Evolutionary conservation across 1,284 basidiomycete genomes (phyloP), one percentile per base, ranked within the genome.

Genomic region (Tilletia indica): DNA sequence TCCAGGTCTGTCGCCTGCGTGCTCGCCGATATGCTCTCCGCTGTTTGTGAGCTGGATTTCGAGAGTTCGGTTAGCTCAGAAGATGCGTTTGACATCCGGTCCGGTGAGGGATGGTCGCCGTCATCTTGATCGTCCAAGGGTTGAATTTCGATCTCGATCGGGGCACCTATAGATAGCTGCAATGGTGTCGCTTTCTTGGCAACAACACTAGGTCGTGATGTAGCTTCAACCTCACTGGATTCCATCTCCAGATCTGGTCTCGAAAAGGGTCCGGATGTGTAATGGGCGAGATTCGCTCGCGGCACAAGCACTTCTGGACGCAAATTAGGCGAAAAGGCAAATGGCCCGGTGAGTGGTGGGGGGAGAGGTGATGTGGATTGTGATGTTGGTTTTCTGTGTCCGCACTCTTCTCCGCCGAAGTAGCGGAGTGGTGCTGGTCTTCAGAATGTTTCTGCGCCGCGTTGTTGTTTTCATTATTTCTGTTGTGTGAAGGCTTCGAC

Each of bases 61-160:
- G 80, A 75, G 9, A 74, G 75, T 34, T 80, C 79, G 47, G 74
- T 80, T 38, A 80, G 77, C 14, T 77, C 76, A 2, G 81, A 83
- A 3, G 78, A 76, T 3, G 76, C 74, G 71, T 77, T 80, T 19
- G 81, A 79, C 2, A 72, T 76, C 61, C 36, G 34, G 39, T 64
- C 61, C 9, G 61, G 61, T 34, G 61, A 64, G 3, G 36, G 36
- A 39, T 38, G 61, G 39, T 39, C 34, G 21, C 34, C 56, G 34
- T 4, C 34, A 64, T 64, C 61, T 12, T 34, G 61, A 25, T 34
- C 31, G 36, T 64, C 31, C 8, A 16, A 4, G 12, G 31, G 31
- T 34, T 0, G 9, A 11, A 9, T 9, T 16, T 25, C 19, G 25
- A 58, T 58, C 31, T 38, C 19, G 19, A 34, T 19, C 61, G 61